Evolutionary conservation across 768 basidiomycete species (phyloP).

Genomic region (Crassisporium funariophilum): DNA sequence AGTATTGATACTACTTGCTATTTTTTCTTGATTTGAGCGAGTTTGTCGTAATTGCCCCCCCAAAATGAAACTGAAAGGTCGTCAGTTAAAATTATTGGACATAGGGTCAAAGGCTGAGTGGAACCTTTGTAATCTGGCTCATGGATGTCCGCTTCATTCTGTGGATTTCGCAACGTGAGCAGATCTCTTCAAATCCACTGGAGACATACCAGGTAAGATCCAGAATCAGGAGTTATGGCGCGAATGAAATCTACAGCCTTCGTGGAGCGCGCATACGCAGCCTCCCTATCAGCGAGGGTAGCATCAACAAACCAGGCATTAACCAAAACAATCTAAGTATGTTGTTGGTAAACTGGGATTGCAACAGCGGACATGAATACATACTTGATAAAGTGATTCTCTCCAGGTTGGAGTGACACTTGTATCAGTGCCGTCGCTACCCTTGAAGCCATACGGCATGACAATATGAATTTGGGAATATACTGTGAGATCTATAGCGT

Average conservation of each 20-base stretch:
- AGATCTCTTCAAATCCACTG: no score
- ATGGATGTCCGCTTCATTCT: constrained; percentile 7
- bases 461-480: constrained; percentile 5
- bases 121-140: constrained; percentile 3
- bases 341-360: background rate
- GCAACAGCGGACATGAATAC: no score
- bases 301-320: constrained; percentile 3
- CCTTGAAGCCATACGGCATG: constrained; percentile 3
- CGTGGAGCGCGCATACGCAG: constrained; percentile 1
- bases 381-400: background rate
- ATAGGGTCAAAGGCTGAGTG: background rate
- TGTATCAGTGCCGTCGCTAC: background rate
- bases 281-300: constrained; percentile 1
- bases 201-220: constrained; percentile 2
- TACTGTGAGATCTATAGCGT: background rate
- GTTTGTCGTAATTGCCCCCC: background rate
- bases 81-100: background rate
- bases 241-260: background rate
- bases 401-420: constrained; percentile 3
- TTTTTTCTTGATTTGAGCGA: constrained; percentile 7
- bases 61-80: constrained; percentile 1
- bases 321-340: background rate
- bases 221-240: background rate
- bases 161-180: background rate
- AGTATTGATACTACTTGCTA: background rate